Percentiles rank a stretch among this genome's conserved stretches.
phyloP scores from a whole-genome alignment of 2,329 filamentous ascomycete genomes.

The Metarhizium guizhouense region DNA sequence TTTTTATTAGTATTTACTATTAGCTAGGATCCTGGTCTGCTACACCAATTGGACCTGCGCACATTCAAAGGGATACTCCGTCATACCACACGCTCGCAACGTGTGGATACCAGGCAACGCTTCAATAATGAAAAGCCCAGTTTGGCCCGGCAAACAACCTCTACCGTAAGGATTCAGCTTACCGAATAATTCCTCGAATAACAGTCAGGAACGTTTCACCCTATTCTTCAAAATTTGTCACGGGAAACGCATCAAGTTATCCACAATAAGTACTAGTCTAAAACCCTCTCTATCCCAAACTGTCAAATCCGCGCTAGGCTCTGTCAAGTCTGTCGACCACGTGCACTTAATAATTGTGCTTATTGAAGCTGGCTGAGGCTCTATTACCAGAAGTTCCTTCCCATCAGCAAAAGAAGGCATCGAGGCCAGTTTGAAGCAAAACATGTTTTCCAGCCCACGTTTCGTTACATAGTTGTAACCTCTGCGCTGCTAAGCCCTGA shows the following conservation, averaged over 20 bases:
- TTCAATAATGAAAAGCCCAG: too few species aligned
- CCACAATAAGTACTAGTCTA: too few species aligned
- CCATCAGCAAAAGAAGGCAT: conserved; percentile 59
- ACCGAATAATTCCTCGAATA: background rate
- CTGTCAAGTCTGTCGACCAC: background rate
- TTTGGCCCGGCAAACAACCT: too few species aligned
- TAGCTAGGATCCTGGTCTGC: too few species aligned
- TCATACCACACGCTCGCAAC: too few species aligned
- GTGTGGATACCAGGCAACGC: too few species aligned
- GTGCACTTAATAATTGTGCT: background rate
- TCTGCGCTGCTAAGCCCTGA: background rate
- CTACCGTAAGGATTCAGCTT: too few species aligned
- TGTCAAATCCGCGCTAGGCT: background rate
- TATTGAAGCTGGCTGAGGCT: conserved; percentile 24
- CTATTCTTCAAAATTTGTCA: background rate
- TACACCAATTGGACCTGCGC: too few species aligned
- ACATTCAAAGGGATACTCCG: too few species aligned
- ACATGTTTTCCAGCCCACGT: background rate
- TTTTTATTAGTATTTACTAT: too few species aligned
- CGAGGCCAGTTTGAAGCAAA: background rate
- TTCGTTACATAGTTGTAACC: background rate
- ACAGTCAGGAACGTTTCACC: background rate
- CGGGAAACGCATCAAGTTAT: background rate
- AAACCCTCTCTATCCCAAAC: background rate
- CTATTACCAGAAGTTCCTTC: conserved; percentile 80